Evolutionary conservation across 805 yeast genomes (phyloP).

Genomic region (Candida endomychidarum): DNA sequence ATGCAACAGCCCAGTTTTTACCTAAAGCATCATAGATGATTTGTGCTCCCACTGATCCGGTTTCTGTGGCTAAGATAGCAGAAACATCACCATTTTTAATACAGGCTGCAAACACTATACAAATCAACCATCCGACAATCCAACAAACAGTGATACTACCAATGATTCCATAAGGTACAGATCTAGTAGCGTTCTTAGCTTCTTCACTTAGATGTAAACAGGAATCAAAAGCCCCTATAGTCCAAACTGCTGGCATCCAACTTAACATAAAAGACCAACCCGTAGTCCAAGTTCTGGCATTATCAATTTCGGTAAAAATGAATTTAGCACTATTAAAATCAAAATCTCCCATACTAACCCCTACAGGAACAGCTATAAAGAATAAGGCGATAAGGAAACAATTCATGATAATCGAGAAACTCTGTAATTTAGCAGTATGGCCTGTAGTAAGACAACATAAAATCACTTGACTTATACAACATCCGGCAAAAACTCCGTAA

Average conservation of each 20-base stretch:
- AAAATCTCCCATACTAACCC: conserved; percentile 37
- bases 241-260: conserved; percentile 72
- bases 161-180: conserved; percentile 66
- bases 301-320: conserved; percentile 55
- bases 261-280: conserved; percentile 48
- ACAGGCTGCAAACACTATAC: conserved; percentile 55
- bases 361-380: conserved; percentile 65
- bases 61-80: conserved; percentile 39
- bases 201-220: conserved; percentile 75
- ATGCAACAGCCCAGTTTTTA: conserved; percentile 61
- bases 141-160: conserved; percentile 58
- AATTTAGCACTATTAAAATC: conserved; percentile 30
- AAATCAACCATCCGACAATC: conserved; percentile 56
- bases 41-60: conserved; percentile 68
- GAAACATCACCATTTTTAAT: conserved; percentile 47
- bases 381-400: conserved; percentile 51
- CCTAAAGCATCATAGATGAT: conserved; percentile 63
- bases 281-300: conserved; percentile 48
- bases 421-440: conserved; percentile 57
- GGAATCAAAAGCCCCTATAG: conserved; percentile 71
- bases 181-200: conserved; percentile 58
- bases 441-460: conserved; percentile 58
- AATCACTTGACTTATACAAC: conserved; percentile 51
- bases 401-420: conserved; percentile 56
- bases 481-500: conserved; percentile 68